phyloP scores from a whole-genome alignment of 768 basidiomycete genomes.

The Psilocybe azurescens region DNA sequence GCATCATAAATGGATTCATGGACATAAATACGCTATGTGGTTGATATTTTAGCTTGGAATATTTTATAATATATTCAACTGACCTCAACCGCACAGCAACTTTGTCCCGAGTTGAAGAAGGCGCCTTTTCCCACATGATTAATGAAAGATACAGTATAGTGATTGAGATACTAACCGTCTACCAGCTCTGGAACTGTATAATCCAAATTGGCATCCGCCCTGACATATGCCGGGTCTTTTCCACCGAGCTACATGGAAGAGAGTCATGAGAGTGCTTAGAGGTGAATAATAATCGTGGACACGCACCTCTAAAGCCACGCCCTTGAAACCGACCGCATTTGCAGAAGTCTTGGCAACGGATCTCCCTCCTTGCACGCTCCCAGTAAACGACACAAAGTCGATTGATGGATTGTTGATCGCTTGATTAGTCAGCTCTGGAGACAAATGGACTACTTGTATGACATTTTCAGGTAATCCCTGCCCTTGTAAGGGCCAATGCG shows the following conservation, averaged over 20 bases:
- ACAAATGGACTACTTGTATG: slow-evolving; percentile 78
- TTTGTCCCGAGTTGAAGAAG: slow-evolving; percentile 98
- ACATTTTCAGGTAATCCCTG: slow-evolving; percentile 83
- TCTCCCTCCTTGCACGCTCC: slow-evolving; percentile 77
- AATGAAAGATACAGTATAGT: neutral
- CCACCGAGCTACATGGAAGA: slow-evolving; percentile 75
- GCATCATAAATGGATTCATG: slow-evolving; percentile 81
- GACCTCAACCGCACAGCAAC: slow-evolving; percentile 93
- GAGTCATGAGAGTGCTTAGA: neutral
- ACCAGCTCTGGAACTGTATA: slow-evolving; percentile 88
- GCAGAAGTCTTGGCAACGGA: slow-evolving; percentile 76
- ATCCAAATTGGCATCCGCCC: slow-evolving; percentile 82
- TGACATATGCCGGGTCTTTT: slow-evolving; percentile 97
- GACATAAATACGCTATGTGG: slow-evolving; percentile 85
- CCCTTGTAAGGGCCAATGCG: slow-evolving; percentile 65
- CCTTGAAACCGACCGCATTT: slow-evolving; percentile 75
- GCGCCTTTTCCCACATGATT: slow-evolving; percentile 55
- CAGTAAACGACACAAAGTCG: slow-evolving; percentile 91
- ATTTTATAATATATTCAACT: slow-evolving; percentile 5
- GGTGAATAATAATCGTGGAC: neutral
- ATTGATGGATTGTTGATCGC: slow-evolving; percentile 70
- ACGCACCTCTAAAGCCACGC: slow-evolving; percentile 81
- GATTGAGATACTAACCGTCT: slow-evolving; percentile 62
- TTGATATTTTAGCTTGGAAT: neutral
- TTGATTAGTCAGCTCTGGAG: slow-evolving; percentile 61